Evolutionary conservation across 2,329 filamentous ascomycete genomes (phyloP), one percentile per base, ranked within the genome.

Genomic region (Colletotrichum sp.): DNA sequence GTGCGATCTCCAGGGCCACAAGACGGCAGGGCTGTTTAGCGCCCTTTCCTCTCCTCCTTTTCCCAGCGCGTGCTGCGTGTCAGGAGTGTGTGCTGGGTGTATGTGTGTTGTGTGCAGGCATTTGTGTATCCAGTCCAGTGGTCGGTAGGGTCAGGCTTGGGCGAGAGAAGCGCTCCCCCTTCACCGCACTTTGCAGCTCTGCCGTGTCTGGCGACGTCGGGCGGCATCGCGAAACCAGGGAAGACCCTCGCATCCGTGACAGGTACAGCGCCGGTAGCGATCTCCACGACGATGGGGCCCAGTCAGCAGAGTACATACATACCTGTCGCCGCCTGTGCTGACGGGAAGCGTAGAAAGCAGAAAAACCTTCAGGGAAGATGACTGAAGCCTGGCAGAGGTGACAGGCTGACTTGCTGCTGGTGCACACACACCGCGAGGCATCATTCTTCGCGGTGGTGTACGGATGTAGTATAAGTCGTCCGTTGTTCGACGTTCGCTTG

Each of bases 121-220:
- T 49, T 65, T 39, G 18, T 52, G 24, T 49, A 5, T 34, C 60
- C 60, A 63, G 60, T 63, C 30, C 18, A 63, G 60, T 34, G 60
- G 60, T 36, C n/a, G 30, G 18, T 15, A 30, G 59, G 30, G 5
- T 21, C 16, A 30, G 59, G 30, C 28, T 6, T 62, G 18, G 18
- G 30, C 59, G n/a, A 69, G n/a, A 4, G 44, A 34, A 10, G 57
- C 21, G 26, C 55, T 28, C 16, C 15, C 49, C 36, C 18, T 69
- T 72, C 72, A 75, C 72, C 72, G 72, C 72, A 75, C 72, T 75
- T 75, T 72, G 67, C n/a, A 57, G 26, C 52, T 60, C 39, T 62
- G 28, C 55, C 49, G 57, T 18, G n/a, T 52, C 44, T 72, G 28
- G 49, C 69, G 66, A 26, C 21, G 44, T 57, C 16, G n/a, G 36